These are phyloP conservation scores for Cryoendolithus antarcticus DNA, from an alignment of 2,329 filamentous ascomycete genomes.

Conservation along the genomic window DNA sequence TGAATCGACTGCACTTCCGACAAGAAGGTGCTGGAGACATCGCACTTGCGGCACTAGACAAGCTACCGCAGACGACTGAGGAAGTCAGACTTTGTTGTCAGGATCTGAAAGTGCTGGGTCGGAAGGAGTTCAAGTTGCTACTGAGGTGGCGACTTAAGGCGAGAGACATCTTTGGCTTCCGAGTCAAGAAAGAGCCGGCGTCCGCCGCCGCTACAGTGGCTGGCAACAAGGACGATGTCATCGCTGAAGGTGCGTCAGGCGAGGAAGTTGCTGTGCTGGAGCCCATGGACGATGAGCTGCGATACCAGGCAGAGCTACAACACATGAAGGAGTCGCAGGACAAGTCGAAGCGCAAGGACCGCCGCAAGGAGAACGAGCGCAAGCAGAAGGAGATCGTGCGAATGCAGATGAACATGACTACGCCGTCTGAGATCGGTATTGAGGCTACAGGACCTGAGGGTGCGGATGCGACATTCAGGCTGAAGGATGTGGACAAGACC, in stretches of 20 bases:
- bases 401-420: conserved; percentile 94
- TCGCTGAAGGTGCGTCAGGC: conserved; percentile 29
- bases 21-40: conserved; percentile 67
- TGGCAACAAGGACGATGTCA: conserved; percentile 26
- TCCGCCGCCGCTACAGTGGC: conserved; percentile 13
- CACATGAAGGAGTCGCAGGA: conserved; percentile 67
- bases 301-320: conserved; percentile 78
- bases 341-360: conserved; percentile 67
- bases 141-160: conserved; percentile 83
- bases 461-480: conserved; percentile 64
- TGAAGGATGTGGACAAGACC: conserved; percentile 73
- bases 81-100: conserved; percentile 69
- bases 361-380: conserved; percentile 77
- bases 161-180: conserved; percentile 79
- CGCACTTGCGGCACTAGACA: conserved; percentile 71
- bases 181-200: conserved; percentile 53
- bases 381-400: conserved; percentile 92
- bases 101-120: conserved; percentile 79
- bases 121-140: conserved; percentile 86
- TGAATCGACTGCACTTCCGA: conserved; percentile 74
- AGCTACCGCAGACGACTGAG: conserved; percentile 72
- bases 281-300: conserved; percentile 87
- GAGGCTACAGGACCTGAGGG: conserved; percentile 50
- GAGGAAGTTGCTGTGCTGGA: conserved; percentile 66
- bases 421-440: conserved; percentile 89